phyloP scores from a whole-genome alignment of 208 protist genomes.

The Trichomonas gallinae region DNA sequence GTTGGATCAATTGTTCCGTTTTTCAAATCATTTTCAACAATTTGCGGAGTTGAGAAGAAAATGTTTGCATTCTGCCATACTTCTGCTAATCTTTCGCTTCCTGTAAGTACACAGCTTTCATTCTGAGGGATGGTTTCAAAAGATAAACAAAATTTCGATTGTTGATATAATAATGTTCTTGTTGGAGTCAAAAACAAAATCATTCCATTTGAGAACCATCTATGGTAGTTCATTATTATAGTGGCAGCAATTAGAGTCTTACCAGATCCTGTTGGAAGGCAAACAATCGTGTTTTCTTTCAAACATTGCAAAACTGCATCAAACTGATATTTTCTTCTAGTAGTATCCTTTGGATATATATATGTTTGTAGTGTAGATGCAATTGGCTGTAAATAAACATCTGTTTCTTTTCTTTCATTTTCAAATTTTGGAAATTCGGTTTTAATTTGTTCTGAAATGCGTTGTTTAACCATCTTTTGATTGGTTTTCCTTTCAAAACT shows the following conservation, averaged over 20 bases:
- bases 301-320: not conserved
- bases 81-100: not conserved
- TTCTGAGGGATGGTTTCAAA: conserved; percentile 5
- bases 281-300: conserved; percentile 30
- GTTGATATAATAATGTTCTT: conserved; percentile 41
- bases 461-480: too few relatives aligned
- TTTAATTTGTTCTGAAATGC: not conserved
- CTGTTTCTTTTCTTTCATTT: not conserved
- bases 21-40: conserved; percentile 38
- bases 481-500: too few relatives aligned
- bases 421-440: not conserved
- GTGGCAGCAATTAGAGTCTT: conserved; percentile 50
- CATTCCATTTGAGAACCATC: conserved; percentile 43
- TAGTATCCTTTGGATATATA: not conserved
- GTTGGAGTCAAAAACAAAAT: conserved; percentile 45
- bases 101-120: conserved; percentile 25
- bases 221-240: conserved; percentile 38
- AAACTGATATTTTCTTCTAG: not conserved
- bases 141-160: conserved; percentile 29
- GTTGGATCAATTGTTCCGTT: not conserved
- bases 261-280: conserved; percentile 40
- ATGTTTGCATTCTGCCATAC: conserved; percentile 26
- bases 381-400: not conserved
- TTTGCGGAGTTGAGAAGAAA: conserved; percentile 47
- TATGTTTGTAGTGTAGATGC: not conserved